Evolutionary conservation across 805 yeast species (phyloP), one percentile per base, ranked within the genome.

Genomic region (Lipomyces yamanashiensis): DNA sequence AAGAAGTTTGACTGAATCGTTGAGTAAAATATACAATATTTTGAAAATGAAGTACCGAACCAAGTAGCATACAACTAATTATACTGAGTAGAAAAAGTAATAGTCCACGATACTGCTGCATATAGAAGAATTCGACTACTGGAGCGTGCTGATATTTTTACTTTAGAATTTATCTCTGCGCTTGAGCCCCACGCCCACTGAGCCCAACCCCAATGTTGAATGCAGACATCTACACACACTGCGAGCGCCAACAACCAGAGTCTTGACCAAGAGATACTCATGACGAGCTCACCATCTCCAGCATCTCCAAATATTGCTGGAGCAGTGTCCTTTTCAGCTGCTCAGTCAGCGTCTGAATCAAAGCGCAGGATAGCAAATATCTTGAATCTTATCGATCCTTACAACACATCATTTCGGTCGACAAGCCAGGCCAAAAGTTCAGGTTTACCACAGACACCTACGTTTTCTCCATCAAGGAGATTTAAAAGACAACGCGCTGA

Each of bases 391-490:
- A 54, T 43, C 21, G 58, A 44, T 45, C 58, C 58, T 6, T 54
- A 17, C 51, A 15, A 41, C 7, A 19, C 59, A 37, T 7, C 53
- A 1, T 12, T 23, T 15, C 41, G 12, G 12, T 13, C 50, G 28
- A 40, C 44, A 4, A 1, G 45, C 9, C 21, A 34, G n/a, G 28
- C 36, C 13, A 19, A 23, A 47, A 48, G 43, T 2, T 3, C 15
- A 43, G 10, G 28, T 5, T 28, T 19, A n/a, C 12, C 41, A 9
- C 44, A 53, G 33, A 45, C 49, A 15, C 37, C 23, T 10, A 5
- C 49, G 12, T 59, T 40, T 44, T 55, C 67, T 7, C 68, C 68
- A 0, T 40, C 67, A 17, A 62, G 55, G 44, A 51, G 64, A 12
- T 63, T 60, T 36, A 37, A 60, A 43, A 47, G 65, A 36, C 56